Evolutionary conservation across 768 basidiomycete species (phyloP), one percentile per base, ranked within the genome.

Genomic region (Paxillus rubicundulus): DNA sequence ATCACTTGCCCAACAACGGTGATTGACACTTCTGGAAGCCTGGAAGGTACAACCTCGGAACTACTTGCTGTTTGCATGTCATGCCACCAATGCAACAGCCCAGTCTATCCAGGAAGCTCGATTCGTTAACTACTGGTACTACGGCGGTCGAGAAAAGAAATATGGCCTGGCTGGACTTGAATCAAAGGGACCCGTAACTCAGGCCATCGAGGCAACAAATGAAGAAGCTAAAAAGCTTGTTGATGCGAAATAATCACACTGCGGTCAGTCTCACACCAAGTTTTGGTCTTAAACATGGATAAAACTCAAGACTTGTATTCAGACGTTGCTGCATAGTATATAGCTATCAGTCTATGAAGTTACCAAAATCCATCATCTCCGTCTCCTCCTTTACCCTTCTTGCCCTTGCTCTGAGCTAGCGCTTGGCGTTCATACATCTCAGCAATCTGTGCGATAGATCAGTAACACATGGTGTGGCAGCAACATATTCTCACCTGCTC

Each of bases 1-100:
- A 30, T 2, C 18, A 3, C 34, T 3, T 28, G 16, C n/a, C 13
- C 3, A 2, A 8, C 5, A 20, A 33, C 12, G 13, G 12, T 46
- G 38, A 32, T 51, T 65, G 48, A 61, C 46, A 27, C 17, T 16
- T 40, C 38, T 50, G 37, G 4, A 10, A 94, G 95, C 95, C 50
- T 98, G 95, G 95, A 82, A 83, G 55, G 95, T 98, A 38, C 85
- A 94, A 60, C 96, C 96, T 8, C 86, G 96, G 60, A 98, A 98
- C 70, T 97, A 98, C 75, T 80, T 98, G 52, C 78, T 98, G 43
- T 92, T 98, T 72, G 93, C 86, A 3, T 98, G 95, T 68, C 96
- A 99, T 71, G 75, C 82, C 14, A 97, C 94, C 47, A 99, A 99
- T 67, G 83, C 86, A 2, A 78, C 89, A 18, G 91, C 94, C 0